Evolutionary conservation across 805 yeast genomes (phyloP), one percentile per base, ranked within the genome.

Genomic region (Phaffomyces thermotolerans): DNA sequence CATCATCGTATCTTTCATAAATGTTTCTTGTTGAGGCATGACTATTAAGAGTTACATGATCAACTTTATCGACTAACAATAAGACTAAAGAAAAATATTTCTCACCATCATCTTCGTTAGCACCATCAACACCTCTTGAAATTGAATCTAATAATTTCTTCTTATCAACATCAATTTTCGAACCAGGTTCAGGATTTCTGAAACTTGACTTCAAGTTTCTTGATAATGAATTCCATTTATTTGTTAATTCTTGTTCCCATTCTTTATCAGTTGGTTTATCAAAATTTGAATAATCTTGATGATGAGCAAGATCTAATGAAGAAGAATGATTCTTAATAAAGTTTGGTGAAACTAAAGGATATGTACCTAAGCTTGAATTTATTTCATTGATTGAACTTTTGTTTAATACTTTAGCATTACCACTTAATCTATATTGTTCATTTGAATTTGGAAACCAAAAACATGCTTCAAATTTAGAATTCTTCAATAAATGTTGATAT

Each of bases 111-210:
- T 76, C 79, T 40, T 77, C 80, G 55, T 76, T 73, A 36, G 76
- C 72, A 8, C 95, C 95, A 62, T 87, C 95, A 15, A 87, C 95
- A 12, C 95, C 91, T 52, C 95, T 72, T 39, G 75, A 70, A 38
- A 87, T 81, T 41, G 84, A 76, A 61, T 87, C 95, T 36, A 87
- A 63, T 44, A 69, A 59, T 51, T 76, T 76, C 32, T 69, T 68
- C 44, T 76, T 76, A 35, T 77, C 80, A 8, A 68, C 68, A 10
- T 76, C 74, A 57, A 87, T 56, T 20, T 66, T 63, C 2, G 78
- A 65, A n/a, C 82, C 82, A 3, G 95, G 95, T 1, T 71, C 63
- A 0, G 95, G 95, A 51, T 79, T 81, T 43, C 84, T 74, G 63
- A 83, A 87, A 23, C 81, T 71, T 37, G 80, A 74, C 59, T 78